A percentile compares a stretch with the other conserved stretches of the same genome.
Evolutionary conservation across 257 asterid genomes (phyloP).

Genomic region (Eustoma russellianum): DNA sequence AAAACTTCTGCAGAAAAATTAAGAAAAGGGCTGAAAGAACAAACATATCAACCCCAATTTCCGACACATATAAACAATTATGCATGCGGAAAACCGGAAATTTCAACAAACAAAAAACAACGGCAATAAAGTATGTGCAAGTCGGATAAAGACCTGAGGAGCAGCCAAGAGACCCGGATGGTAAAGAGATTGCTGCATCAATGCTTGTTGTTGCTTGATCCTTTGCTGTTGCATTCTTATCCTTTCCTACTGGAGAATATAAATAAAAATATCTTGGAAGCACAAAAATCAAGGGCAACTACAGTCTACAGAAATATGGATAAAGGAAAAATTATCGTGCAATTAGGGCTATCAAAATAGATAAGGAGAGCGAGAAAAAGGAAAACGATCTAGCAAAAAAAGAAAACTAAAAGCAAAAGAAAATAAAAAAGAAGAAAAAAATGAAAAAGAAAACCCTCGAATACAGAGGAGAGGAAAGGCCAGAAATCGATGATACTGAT

Average conservation of each 20-base stretch:
- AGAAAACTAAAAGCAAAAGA: neutral
- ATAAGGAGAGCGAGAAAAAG: neutral
- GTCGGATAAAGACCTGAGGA: slow-evolving; percentile 47
- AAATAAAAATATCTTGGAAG: neutral
- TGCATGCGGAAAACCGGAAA: neutral
- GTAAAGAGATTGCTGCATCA: slow-evolving; percentile 82
- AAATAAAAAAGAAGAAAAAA: slow-evolving; percentile 4
- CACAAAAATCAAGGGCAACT: no score
- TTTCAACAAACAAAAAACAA: neutral
- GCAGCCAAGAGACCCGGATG: slow-evolving; percentile 64
- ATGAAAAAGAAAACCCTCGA: slow-evolving; percentile 36
- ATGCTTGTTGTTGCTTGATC: slow-evolving; percentile 58
- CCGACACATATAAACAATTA: neutral
- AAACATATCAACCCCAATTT: no score
- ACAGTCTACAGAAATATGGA: no score
- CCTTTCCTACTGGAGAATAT: slow-evolving; percentile 2
- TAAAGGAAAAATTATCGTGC: no score
- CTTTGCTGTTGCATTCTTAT: slow-evolving; percentile 44
- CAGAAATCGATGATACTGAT: slow-evolving; percentile 8
- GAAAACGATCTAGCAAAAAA: neutral
- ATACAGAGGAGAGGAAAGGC: slow-evolving; percentile 14
- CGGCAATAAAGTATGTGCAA: neutral
- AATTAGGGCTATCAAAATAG: neutral
- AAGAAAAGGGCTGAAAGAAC: neutral
- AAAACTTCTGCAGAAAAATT: neutral